Base-by-base conservation (phyloP, 2,329 filamentous ascomycete genomes). In the Scedosporium aurantiacum region DNA sequence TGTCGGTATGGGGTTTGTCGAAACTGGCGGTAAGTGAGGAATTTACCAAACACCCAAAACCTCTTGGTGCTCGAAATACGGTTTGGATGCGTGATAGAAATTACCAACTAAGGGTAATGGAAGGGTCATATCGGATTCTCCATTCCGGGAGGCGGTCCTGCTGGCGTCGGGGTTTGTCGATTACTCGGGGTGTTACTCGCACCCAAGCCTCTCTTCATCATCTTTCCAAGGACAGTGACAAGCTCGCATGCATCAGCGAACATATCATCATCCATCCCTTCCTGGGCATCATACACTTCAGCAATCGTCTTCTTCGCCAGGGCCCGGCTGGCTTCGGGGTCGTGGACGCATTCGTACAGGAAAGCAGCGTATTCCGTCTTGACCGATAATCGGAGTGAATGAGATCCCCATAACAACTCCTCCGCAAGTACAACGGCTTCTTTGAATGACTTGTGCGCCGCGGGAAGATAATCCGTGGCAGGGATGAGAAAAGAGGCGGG, bases 321-420 rank as follows among this genome's bases (percentile, higher is more conserved):
- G 60, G 83, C 82, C 37, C 92, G 82, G 59, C 90, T 91, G 41
- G 79, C 84, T 23, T 92, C 86, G 56, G 83, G 79, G 67, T 97
- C 91, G 70, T 94, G 90, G 2, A 90, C 80, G 69, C 93, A 97
- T 70, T 97, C 94, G 77, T 93, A 97, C 1, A 97, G 77, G 71
- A 97, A 99, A 0, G 92, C 92, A 14, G 89, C 85, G 71, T 95
- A 95, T 72, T 99, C 94, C 1, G 96, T 88, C 68, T 94, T 94
- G 60, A 96, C 88, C 0, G 90, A 95, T 0, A 99, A 78, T 1
- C 93, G 87, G 16, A 99, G 77, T 0, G 94, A 94, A 70, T 97
- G 91, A 0, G 90, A 95, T 2, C 92, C 91, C 71, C 91, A 90
- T 1, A 97, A 82, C 8, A 91, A 78, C 27, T 79, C 76, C 57